Conservation (phyloP, 2,329 filamentous ascomycete genomes). For the Aureobasidium lini region DNA sequence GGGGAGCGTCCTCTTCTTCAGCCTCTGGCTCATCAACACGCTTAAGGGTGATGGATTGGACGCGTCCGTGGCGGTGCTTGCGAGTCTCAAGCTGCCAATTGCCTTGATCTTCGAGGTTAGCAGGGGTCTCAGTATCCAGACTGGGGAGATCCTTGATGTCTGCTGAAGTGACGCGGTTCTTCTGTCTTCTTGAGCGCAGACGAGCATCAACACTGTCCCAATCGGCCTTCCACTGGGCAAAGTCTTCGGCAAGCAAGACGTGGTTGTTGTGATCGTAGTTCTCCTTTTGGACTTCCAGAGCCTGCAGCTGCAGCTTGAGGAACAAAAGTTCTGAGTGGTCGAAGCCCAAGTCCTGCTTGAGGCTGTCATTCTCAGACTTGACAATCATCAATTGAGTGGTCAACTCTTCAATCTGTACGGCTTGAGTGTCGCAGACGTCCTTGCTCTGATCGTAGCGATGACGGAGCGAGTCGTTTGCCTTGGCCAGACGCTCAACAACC, state of each 20-base stretch:
- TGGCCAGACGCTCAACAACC: conserved; percentile 24
- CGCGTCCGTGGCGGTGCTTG: conserved; percentile 15
- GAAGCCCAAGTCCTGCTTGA: conserved; percentile 30
- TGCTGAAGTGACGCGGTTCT: conserved; percentile 22
- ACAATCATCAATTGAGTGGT: conserved; percentile 26
- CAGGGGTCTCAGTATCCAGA: not conserved
- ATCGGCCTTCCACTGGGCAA: conserved; percentile 29
- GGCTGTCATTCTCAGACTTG: conserved; percentile 30
- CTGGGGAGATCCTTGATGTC: conserved; percentile 7
- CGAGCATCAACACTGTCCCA: conserved; percentile 29
- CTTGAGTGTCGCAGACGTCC: conserved; percentile 25
- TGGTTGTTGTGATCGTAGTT: conserved; percentile 16
- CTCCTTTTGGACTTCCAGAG: conserved; percentile 28
- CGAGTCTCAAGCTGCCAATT: conserved; percentile 16
- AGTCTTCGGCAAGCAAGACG: conserved; percentile 23
- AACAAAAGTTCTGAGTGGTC: conserved; percentile 33
- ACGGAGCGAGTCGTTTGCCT: conserved; percentile 25
- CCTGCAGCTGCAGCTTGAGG: conserved; percentile 32
- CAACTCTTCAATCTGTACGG: conserved; percentile 24
- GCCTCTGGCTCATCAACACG: conserved; percentile 15
- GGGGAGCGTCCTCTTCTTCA: conserved; percentile 15
- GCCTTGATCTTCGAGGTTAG: conserved; percentile 14
- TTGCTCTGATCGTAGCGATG: conserved; percentile 27
- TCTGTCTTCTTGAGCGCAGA: conserved; percentile 23
- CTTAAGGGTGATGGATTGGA: conserved; percentile 17